phyloP scores from a whole-genome alignment of 768 basidiomycete species.

The Termitomyces bulborhizus region DNA sequence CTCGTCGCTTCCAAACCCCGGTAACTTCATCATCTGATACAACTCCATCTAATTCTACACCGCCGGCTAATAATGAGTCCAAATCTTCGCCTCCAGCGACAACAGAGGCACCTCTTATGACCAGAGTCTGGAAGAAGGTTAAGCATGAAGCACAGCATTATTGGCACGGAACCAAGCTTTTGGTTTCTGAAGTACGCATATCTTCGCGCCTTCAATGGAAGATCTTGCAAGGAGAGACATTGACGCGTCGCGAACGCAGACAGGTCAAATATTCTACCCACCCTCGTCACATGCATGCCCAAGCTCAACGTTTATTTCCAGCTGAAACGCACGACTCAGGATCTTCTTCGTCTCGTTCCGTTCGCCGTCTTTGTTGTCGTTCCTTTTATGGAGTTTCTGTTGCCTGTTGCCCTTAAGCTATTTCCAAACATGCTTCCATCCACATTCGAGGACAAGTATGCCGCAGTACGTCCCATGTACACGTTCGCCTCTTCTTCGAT shows the following conservation, averaged over 20 bases:
- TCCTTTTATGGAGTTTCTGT: constrained; percentile 96
- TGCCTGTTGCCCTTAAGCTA: constrained; percentile 92
- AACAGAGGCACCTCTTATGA: constrained; percentile 36
- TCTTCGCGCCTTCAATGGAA: constrained; percentile 85
- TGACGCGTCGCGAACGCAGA: constrained; percentile 90
- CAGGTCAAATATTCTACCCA: constrained; percentile 49
- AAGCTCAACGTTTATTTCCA: constrained; percentile 22
- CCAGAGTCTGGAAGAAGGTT: constrained; percentile 83
- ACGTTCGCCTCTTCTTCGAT: background rate
- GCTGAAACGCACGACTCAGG: constrained; percentile 91
- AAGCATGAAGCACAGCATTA: constrained; percentile 97
- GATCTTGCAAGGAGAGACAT: constrained; percentile 81
- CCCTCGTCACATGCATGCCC: background rate
- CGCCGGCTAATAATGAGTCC: constrained; percentile 25
- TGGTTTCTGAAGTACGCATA: constrained; percentile 92
- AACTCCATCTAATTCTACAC: constrained; percentile 13
- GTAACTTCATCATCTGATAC: constrained; percentile 13
- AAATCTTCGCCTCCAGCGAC: constrained; percentile 44
- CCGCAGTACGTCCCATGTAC: constrained; percentile 49
- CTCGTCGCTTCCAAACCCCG: constrained; percentile 25
- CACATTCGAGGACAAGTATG: constrained; percentile 96
- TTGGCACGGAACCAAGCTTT: constrained; percentile 92
- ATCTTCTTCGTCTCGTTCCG: constrained; percentile 87
- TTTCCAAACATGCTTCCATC: constrained; percentile 99
- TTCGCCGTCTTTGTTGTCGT: constrained; percentile 94